phyloP scores from a whole-genome alignment of 2,329 filamentous ascomycete species.

The Parafenestella ontariensis region DNA sequence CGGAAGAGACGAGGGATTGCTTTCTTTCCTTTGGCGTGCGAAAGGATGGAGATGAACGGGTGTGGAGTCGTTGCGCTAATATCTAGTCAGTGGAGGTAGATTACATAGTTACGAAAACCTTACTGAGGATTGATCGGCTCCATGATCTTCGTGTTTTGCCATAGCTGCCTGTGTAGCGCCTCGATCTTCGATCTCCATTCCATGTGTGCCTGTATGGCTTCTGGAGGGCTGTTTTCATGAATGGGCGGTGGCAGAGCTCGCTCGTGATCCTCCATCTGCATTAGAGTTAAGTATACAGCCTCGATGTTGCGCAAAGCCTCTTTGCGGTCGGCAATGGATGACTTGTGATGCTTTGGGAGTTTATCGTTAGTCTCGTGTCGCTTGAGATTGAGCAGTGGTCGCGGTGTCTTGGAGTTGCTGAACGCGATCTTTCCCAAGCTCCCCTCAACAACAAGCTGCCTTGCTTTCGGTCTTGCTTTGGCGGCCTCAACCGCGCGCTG shows the following conservation, averaged over 20 bases:
- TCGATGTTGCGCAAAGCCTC: conserved; percentile 86
- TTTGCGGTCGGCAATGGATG: conserved; percentile 75
- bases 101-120: conserved; percentile 13
- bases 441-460: conserved; percentile 93
- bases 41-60: conserved; percentile 95
- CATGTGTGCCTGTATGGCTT: conserved; percentile 74
- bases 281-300: conserved; percentile 82
- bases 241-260: conserved; percentile 76
- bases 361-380: conserved; percentile 72
- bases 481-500: conserved; percentile 96
- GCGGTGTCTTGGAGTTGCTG: conserved; percentile 97
- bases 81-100: conserved; percentile 20
- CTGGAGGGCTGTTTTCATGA: conserved; percentile 69
- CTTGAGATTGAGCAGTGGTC: conserved; percentile 94
- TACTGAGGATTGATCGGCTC: conserved; percentile 76
- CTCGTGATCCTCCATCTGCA: conserved; percentile 94
- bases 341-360: conserved; percentile 50
- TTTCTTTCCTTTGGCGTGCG: conserved; percentile 95
- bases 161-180: conserved; percentile 79
- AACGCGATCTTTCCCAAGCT: conserved; percentile 98
- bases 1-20: conserved; percentile 94
- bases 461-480: conserved; percentile 97
- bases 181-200: conserved; percentile 79
- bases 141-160: conserved; percentile 88
- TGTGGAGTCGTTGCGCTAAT: conserved; percentile 72